Evolutionary conservation across 352 stramenopile species (phyloP).

Genomic region (Globisporangium uncinulatum): DNA sequence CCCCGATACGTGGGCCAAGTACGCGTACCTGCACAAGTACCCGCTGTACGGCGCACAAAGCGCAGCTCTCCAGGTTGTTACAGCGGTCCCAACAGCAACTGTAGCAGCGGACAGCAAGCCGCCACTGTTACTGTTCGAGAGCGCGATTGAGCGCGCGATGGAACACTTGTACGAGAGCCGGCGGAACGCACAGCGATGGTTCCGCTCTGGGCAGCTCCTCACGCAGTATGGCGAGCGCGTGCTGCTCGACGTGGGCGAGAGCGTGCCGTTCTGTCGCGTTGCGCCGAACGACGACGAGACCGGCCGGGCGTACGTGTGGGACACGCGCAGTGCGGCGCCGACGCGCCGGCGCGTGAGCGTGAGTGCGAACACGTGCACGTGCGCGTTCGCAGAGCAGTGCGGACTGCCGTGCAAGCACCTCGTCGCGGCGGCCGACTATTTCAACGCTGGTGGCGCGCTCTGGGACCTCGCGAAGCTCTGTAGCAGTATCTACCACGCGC

Average conservation of each 20-base stretch:
- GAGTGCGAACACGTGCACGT: slow-evolving; percentile 30
- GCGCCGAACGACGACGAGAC: slow-evolving; percentile 37
- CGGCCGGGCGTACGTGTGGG: slow-evolving; percentile 38
- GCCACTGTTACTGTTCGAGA: slow-evolving; percentile 35
- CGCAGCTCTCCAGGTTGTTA: slow-evolving; percentile 17
- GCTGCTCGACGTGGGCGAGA: slow-evolving; percentile 23
- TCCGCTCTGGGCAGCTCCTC: slow-evolving; percentile 20
- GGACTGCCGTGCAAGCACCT: slow-evolving; percentile 41
- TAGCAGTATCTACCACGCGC: slow-evolving; percentile 26
- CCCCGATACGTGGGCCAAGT: slow-evolving; percentile 28
- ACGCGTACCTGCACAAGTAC: slow-evolving; percentile 34
- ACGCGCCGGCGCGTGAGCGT: slow-evolving; percentile 42
- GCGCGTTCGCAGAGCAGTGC: slow-evolving; percentile 31
- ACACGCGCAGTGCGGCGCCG: slow-evolving; percentile 24
- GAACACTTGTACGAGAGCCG: slow-evolving; percentile 29
- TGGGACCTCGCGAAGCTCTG: slow-evolving; percentile 33
- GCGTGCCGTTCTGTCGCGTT: slow-evolving; percentile 28
- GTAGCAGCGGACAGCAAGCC: slow-evolving; percentile 10
- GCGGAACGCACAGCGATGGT: slow-evolving; percentile 19
- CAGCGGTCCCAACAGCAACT: slow-evolving; percentile 13
- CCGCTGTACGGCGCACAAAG: slow-evolving; percentile 36
- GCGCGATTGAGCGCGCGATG: slow-evolving; percentile 40
- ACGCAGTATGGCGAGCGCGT: slow-evolving; percentile 29
- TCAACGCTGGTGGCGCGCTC: slow-evolving; percentile 18
- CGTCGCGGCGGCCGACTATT: slow-evolving; percentile 28